Base-by-base conservation (phyloP, 352 stramenopile species). In the Aphanomyces invadans region DNA sequence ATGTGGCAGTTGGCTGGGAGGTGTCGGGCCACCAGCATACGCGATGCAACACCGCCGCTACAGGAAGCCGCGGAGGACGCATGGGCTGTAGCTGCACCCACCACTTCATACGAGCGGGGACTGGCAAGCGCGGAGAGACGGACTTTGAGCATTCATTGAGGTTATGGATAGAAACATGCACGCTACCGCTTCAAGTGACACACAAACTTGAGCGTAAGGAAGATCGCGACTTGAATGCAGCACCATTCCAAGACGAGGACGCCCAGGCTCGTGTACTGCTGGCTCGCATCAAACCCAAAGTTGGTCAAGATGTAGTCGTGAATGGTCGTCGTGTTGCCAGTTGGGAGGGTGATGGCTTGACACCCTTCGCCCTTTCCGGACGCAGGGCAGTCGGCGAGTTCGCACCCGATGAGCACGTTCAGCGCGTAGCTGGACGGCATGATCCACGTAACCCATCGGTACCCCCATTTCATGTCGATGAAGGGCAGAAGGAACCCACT, bases 401-500 rank as follows among this genome's bases (percentile, higher is more conserved):
- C 39, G 36, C 28, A 28, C 3, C 60, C 60, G 17, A 67, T 3
- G 29, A 67, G 49, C 0, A 67, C 60, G 36, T 67, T 67, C 32
- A 88, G 63, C 17, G 80, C 77, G 65, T 88, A 87, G 64, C 72
- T 78, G 10, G 80, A 87, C 1, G 80, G 80, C 56, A 83, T 78
- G 45, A 88, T 65, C 66, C 83, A 88, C 62, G 68, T 65, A 67
- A 88, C 78, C 80, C 80, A 88, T 75, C 87, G 82, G 78, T 89
- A 89, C 21, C 74, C 79, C 0, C 25, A 4, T 29, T 78, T 72
- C 80, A 89, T 89, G 9, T 72, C 23, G 12, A 76, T 72, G 25
- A 75, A 76, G 3, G 80, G 78, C 19, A 87, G 31, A 19, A 89
- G 25, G 67, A 77, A 89, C 5, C 80, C 80, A 4, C 72, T 73